Evolutionary conservation across 2,329 filamentous ascomycete species (phyloP).

Genomic region (Stromatinia cepivora): DNA sequence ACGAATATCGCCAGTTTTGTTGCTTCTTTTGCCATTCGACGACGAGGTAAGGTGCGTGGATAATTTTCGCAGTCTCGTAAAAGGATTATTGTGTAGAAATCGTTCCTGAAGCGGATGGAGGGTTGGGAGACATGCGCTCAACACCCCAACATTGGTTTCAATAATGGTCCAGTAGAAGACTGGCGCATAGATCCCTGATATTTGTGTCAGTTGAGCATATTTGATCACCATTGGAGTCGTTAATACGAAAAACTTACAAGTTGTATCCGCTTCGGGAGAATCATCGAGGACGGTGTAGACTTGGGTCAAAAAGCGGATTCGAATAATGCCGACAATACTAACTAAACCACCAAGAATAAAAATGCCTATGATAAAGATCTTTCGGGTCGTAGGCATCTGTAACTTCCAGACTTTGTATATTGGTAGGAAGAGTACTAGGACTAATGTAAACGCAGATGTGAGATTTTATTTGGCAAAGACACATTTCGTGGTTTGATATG

Average conservation of each 20-base stretch:
- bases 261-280: background rate
- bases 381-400: background rate
- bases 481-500: background rate
- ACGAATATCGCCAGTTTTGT: background rate
- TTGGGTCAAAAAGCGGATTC: background rate
- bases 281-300: background rate
- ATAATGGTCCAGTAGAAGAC: constrained; percentile 10
- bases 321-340: background rate
- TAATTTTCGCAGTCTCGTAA: background rate
- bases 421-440: background rate
- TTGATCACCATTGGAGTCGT: background rate
- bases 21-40: background rate
- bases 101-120: background rate
- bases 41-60: background rate
- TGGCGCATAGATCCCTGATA: background rate
- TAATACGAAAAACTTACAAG: background rate
- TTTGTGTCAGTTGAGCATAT: background rate
- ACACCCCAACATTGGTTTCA: constrained; percentile 8
- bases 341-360: constrained; percentile 9
- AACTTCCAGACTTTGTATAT: constrained; percentile 4
- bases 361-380: background rate
- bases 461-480: background rate
- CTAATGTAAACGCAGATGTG: background rate
- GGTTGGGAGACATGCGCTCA: constrained; percentile 5
- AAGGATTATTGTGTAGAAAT: background rate